These are phyloP conservation scores for Ramalina peruviana DNA, from an alignment of 495 filamentous ascomycete genomes.

Conservation along the genomic window DNA sequence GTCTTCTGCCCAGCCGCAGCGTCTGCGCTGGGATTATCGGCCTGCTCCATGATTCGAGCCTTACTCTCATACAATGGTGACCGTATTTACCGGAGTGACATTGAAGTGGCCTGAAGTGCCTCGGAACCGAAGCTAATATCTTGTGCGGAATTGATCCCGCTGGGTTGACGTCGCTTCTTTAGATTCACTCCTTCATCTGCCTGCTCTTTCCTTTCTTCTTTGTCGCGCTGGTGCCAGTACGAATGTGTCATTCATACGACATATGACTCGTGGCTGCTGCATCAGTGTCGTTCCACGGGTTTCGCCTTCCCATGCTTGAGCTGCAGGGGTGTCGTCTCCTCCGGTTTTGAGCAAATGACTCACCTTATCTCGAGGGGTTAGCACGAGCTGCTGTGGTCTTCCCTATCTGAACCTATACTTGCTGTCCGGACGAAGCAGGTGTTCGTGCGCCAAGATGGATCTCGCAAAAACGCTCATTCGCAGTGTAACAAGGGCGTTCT, in stretches of 20 bases:
- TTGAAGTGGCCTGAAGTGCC: too few species aligned
- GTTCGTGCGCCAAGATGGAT: conserved; percentile 42
- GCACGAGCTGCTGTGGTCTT: background rate
- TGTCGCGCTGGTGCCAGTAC: background rate
- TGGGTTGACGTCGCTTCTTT: too few species aligned
- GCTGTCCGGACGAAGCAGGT: background rate
- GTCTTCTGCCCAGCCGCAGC: too few species aligned
- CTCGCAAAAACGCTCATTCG: conserved; percentile 78
- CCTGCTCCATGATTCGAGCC: too few species aligned
- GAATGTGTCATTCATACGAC: background rate
- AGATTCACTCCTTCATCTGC: background rate
- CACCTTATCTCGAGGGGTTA: background rate
- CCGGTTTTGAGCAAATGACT: background rate
- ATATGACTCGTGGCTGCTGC: conserved; percentile 10
- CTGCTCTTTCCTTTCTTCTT: background rate
- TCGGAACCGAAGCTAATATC: too few species aligned
- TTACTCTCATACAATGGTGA: too few species aligned
- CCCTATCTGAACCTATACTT: background rate
- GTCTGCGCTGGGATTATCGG: too few species aligned
- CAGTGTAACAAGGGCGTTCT: conserved; percentile 82
- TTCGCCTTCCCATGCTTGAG: background rate
- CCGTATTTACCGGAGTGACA: too few species aligned
- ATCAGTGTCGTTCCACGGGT: conserved; percentile 1
- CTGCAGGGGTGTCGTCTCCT: too few species aligned
- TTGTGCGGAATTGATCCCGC: too few species aligned